A percentile compares a stretch with the other conserved stretches of the same genome.
phyloP scores from a whole-genome alignment of 2,329 filamentous ascomycete genomes.

The Trichoderma guizhouense region DNA sequence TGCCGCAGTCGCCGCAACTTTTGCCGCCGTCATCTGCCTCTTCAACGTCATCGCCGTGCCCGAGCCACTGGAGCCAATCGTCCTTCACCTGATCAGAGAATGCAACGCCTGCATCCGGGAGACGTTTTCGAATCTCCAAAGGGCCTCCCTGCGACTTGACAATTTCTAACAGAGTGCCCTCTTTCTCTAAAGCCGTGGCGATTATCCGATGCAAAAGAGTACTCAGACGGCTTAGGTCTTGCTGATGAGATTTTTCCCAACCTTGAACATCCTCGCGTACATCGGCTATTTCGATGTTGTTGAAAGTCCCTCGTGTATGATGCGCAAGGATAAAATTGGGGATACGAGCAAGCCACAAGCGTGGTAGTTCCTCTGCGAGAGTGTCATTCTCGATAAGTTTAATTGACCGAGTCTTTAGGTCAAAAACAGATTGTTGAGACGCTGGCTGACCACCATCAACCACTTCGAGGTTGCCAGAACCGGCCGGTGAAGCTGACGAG shows the following conservation, averaged over 20 bases:
- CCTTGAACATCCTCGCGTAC: constrained; percentile 28
- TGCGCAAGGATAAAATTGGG: constrained; percentile 41
- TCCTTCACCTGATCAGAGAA: constrained; percentile 25
- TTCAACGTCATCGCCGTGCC: neutral
- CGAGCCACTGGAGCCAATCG: constrained; percentile 28
- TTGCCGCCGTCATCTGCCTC: constrained; percentile 10
- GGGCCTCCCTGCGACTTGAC: constrained; percentile 15
- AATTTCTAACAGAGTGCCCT: constrained; percentile 26
- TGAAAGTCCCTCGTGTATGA: constrained; percentile 36
- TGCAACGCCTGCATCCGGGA: constrained; percentile 23
- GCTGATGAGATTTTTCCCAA: constrained; percentile 37
- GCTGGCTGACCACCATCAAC: constrained; percentile 26
- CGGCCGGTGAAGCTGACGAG: neutral
- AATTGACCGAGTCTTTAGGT: constrained; percentile 43
- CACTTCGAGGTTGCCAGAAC: constrained; percentile 17
- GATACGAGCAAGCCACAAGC: constrained; percentile 41
- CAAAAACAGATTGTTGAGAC: constrained; percentile 37
- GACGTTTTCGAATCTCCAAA: constrained; percentile 28
- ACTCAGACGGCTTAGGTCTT: constrained; percentile 30
- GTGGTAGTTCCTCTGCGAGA: constrained; percentile 37
- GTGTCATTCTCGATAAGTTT: constrained; percentile 27
- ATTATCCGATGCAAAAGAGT: constrained; percentile 25
- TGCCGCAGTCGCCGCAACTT: constrained; percentile 15
- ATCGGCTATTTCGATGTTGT: constrained; percentile 34
- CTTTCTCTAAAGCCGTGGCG: constrained; percentile 4